Evolutionary conservation across 2,329 filamentous ascomycete species (phyloP).

Genomic region (Curvularia sp.): DNA sequence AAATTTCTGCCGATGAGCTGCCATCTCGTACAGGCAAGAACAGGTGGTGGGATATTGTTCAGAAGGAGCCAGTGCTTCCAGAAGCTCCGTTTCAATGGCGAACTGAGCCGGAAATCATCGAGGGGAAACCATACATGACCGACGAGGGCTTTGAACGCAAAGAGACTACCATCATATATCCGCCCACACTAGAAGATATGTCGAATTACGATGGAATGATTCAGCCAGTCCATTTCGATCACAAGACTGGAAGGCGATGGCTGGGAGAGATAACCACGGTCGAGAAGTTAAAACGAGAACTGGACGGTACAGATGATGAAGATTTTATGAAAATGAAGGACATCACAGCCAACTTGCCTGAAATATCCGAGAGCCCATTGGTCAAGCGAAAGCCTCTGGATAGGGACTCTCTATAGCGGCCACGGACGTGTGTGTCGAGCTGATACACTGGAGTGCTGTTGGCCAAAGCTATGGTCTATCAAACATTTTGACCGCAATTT

Average conservation of each 20-base stretch:
- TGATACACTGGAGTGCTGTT: background rate
- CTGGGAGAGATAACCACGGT: slow-evolving; percentile 33
- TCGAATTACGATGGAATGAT: slow-evolving; percentile 36
- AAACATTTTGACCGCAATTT: slow-evolving; percentile 5
- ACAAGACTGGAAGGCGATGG: slow-evolving; percentile 38
- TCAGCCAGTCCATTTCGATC: slow-evolving; percentile 40
- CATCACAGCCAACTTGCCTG: slow-evolving; percentile 19
- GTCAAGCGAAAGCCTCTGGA: slow-evolving; percentile 26
- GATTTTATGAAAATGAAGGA: slow-evolving; percentile 20
- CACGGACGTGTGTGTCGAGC: background rate
- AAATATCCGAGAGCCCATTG: slow-evolving; percentile 14
- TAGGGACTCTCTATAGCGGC: slow-evolving; percentile 8
- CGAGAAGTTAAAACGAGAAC: slow-evolving; percentile 24
- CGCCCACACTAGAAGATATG: slow-evolving; percentile 51
- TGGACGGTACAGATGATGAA: slow-evolving; percentile 13
- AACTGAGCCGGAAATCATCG: slow-evolving; percentile 49
- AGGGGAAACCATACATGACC: slow-evolving; percentile 47
- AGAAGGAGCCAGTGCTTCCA: slow-evolving; percentile 26
- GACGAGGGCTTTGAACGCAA: slow-evolving; percentile 52
- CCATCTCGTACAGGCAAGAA: slow-evolving; percentile 43
- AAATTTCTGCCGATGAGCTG: slow-evolving; percentile 55
- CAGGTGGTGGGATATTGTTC: slow-evolving; percentile 40
- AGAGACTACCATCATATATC: slow-evolving; percentile 56
- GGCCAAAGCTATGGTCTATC: background rate
- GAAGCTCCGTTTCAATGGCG: slow-evolving; percentile 25